phyloP scores from a whole-genome alignment of 2,329 filamentous ascomycete species.

The Phialophora verrucosa region DNA sequence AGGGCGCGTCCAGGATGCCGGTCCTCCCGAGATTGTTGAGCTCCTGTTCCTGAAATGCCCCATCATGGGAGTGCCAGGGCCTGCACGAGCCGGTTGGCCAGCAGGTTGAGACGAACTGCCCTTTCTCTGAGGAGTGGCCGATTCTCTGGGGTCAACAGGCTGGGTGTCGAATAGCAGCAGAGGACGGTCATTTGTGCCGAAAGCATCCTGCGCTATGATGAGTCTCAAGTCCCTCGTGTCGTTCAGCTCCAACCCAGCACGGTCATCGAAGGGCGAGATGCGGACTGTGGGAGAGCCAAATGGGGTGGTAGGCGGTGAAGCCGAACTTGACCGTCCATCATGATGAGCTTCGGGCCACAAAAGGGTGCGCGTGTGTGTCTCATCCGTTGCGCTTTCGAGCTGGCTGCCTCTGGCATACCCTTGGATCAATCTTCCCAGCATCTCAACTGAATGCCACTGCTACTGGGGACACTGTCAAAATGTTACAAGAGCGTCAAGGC shows the following conservation, averaged over 20 bases:
- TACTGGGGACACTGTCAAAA: not conserved
- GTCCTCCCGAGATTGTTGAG: slow-evolving; percentile 51
- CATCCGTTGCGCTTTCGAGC: slow-evolving; percentile 55
- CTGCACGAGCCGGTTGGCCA: slow-evolving; percentile 42
- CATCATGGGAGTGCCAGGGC: slow-evolving; percentile 46
- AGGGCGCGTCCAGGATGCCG: slow-evolving; percentile 46
- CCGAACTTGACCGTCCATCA: slow-evolving; percentile 49
- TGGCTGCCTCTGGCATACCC: slow-evolving; percentile 31
- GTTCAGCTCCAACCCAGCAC: slow-evolving; percentile 54
- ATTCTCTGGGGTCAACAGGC: slow-evolving; percentile 28
- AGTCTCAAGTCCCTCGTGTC: slow-evolving; percentile 53
- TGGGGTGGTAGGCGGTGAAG: slow-evolving; percentile 47
- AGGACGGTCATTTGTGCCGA: slow-evolving; percentile 54
- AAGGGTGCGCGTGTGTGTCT: slow-evolving; percentile 56
- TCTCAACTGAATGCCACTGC: slow-evolving; percentile 14
- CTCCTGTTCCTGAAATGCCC: slow-evolving; percentile 52
- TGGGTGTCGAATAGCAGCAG: slow-evolving; percentile 54
- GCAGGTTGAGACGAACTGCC: slow-evolving; percentile 11
- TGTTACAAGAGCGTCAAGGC: not conserved
- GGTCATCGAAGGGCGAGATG: slow-evolving; percentile 54
- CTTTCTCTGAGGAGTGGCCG: slow-evolving; percentile 15
- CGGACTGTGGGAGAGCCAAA: slow-evolving; percentile 48
- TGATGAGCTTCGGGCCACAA: slow-evolving; percentile 54
- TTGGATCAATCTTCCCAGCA: slow-evolving; percentile 37
- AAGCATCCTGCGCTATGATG: slow-evolving; percentile 55